phyloP scores from a whole-genome alignment of 2,329 filamentous ascomycete species.

The Botryotinia calthae region DNA sequence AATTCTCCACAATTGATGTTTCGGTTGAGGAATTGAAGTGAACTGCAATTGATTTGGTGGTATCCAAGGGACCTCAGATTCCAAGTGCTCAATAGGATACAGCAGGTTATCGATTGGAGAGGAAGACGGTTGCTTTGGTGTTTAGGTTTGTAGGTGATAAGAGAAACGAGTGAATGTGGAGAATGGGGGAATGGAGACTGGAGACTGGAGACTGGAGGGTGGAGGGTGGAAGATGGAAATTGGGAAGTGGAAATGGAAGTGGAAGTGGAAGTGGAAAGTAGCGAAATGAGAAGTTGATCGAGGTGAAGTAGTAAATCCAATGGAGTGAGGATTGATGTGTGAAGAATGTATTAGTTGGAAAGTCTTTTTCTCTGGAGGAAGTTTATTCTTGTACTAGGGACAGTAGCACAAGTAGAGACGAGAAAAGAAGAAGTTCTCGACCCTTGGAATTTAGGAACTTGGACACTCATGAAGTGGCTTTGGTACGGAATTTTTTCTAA shows the following conservation, averaged over 20 bases:
- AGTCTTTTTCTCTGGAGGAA: neutral
- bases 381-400: neutral
- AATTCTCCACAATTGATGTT: neutral
- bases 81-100: neutral
- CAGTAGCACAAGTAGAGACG: neutral
- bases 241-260: neutral
- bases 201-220: neutral
- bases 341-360: neutral
- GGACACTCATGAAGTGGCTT: neutral
- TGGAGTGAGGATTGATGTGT: neutral
- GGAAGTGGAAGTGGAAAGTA: too few species aligned
- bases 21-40: neutral
- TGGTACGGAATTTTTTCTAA: neutral
- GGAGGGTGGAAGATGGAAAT: neutral
- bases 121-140: neutral
- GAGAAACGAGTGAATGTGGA: slow-evolving; percentile 14
- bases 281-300: neutral
- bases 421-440: neutral
- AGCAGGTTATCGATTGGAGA: neutral
- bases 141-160: neutral
- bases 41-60: neutral
- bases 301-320: neutral
- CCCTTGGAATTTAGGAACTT: neutral
- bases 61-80: neutral
- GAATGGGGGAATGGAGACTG: neutral